Conservation (phyloP, 2,329 filamentous ascomycete species). For the Fusarium abutilonis region DNA sequence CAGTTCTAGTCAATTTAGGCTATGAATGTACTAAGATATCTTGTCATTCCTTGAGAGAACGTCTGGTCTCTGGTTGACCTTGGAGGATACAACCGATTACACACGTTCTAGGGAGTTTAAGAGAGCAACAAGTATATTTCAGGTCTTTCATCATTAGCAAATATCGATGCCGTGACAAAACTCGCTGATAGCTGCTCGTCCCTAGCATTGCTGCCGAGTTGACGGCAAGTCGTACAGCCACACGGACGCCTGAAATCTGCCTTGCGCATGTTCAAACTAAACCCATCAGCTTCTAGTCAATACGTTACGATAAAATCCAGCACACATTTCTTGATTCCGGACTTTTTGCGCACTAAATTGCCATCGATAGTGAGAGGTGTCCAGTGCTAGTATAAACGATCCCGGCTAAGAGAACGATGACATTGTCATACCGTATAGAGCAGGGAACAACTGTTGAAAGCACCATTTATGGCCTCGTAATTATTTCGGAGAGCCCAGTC, state of each 20-base stretch:
- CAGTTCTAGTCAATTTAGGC: too few relatives aligned
- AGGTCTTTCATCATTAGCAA: too few relatives aligned
- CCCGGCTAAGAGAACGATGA: constrained; percentile 49
- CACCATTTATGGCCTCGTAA: constrained; percentile 47
- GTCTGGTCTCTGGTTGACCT: too few relatives aligned
- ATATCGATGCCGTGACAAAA: too few relatives aligned
- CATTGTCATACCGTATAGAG: constrained; percentile 51
- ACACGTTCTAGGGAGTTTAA: too few relatives aligned
- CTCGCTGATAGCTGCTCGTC: too few relatives aligned
- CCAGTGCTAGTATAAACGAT: constrained; percentile 46
- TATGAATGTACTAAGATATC: too few relatives aligned
- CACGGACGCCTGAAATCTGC: constrained; percentile 54
- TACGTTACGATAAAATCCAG: constrained; percentile 51
- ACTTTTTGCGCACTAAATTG: constrained; percentile 56
- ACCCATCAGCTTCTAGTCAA: constrained; percentile 52
- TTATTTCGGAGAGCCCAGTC: constrained; percentile 58
- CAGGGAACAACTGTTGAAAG: constrained; percentile 54
- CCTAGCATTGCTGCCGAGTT: constrained; percentile 52
- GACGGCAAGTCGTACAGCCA: constrained; percentile 56
- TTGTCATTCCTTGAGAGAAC: too few relatives aligned
- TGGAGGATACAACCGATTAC: too few relatives aligned
- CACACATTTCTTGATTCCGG: constrained; percentile 50
- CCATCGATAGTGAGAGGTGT: constrained; percentile 48
- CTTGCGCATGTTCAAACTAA: constrained; percentile 54
- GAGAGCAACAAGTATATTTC: too few relatives aligned